These are phyloP conservation scores for Penicillium salamii DNA, from an alignment of 495 filamentous ascomycete species.

Conservation along the genomic window DNA sequence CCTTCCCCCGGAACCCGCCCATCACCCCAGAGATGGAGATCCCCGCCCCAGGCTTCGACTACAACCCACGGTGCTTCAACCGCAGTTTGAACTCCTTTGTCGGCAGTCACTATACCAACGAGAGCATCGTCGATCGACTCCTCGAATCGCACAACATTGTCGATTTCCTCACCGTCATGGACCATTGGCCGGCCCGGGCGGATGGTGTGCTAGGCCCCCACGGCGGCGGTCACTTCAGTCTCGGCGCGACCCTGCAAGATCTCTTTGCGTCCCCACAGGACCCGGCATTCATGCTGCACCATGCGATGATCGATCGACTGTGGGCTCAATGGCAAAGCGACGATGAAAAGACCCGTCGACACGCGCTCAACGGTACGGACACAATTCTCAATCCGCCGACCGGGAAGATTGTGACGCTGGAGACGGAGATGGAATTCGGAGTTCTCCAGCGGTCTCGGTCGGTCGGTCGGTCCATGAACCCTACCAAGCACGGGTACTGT, in stretches of 20 bases:
- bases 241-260: conserved; percentile 27
- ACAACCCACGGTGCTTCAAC: conserved; percentile 61
- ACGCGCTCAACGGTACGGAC: conserved; percentile 28
- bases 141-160: conserved; percentile 13
- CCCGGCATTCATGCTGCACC: conserved; percentile 57
- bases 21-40: conserved; percentile 21
- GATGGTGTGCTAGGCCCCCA: conserved; percentile 21
- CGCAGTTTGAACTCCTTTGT: conserved; percentile 55
- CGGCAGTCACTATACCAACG: conserved; percentile 19
- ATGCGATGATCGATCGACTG: conserved; percentile 53
- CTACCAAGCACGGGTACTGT: conserved; percentile 14
- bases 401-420: conserved; percentile 17
- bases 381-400: conserved; percentile 22
- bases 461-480: conserved; percentile 30
- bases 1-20: conserved; percentile 30
- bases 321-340: conserved; percentile 56
- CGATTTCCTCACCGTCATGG: conserved; percentile 23
- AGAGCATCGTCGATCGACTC: conserved; percentile 12
- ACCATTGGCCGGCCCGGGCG: conserved; percentile 18
- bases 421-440: conserved; percentile 29
- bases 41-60: conserved; percentile 28
- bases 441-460: conserved; percentile 16
- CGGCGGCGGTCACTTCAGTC: conserved; percentile 26
- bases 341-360: conserved; percentile 12
- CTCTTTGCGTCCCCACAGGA: conserved; percentile 39